Evolutionary conservation across 805 yeast species (phyloP).

Genomic region (Candida jianshihensis): DNA sequence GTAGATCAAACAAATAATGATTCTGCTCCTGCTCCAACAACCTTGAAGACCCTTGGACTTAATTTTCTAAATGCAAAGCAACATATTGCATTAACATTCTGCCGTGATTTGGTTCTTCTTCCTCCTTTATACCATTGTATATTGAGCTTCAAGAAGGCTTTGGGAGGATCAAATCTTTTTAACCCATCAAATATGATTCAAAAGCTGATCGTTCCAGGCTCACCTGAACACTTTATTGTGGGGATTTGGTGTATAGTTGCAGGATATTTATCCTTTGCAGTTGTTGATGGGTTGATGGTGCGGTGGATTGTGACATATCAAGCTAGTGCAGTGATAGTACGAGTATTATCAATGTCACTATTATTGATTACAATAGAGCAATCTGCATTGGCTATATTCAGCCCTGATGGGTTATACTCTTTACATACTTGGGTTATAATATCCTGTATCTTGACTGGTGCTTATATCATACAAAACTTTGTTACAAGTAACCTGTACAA

Average conservation of each 20-base stretch:
- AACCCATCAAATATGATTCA: conserved; percentile 4
- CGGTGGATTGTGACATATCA: conserved; percentile 92
- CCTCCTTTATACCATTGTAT: conserved; percentile 55
- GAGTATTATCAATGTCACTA: conserved; percentile 79
- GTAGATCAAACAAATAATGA: too few relatives aligned
- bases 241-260: conserved; percentile 93
- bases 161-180: conserved; percentile 2
- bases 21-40: too few relatives aligned
- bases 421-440: conserved; percentile 88
- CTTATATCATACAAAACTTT: conserved; percentile 81
- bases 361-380: conserved; percentile 66
- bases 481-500: conserved; percentile 66
- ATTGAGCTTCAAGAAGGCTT: conserved; percentile 29
- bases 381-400: conserved; percentile 57
- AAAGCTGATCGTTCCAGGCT: conserved; percentile 36
- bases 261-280: conserved; percentile 75
- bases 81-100: conserved; percentile 68
- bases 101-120: conserved; percentile 68
- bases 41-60: conserved; percentile 55
- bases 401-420: conserved; percentile 65
- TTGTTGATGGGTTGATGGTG: conserved; percentile 82
- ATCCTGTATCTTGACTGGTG: conserved; percentile 74
- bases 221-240: conserved; percentile 74
- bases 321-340: conserved; percentile 77
- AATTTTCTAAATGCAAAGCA: conserved; percentile 68